A percentile compares a stretch with the other conserved stretches of the same genome.
Evolutionary conservation across 768 basidiomycete genomes (phyloP).

Genomic region (Boletus sp.): DNA sequence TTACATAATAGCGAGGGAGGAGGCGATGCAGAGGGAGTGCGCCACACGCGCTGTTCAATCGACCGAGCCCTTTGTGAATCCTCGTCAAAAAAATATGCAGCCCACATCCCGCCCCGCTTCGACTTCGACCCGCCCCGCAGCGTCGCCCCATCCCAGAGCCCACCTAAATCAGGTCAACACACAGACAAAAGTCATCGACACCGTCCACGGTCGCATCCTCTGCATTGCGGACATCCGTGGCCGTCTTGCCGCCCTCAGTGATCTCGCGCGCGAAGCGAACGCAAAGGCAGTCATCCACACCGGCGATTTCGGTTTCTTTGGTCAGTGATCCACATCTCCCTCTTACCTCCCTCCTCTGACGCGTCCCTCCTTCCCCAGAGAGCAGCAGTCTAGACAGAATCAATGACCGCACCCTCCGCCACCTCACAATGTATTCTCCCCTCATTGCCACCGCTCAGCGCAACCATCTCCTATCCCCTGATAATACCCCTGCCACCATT

Average conservation of each 20-base stretch:
- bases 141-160: constrained; percentile 52
- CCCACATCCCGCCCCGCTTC: constrained; percentile 57
- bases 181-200: constrained; percentile 77
- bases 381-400: constrained; percentile 80
- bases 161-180: constrained; percentile 58
- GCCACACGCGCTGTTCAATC: constrained; percentile 7
- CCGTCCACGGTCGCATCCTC: constrained; percentile 80
- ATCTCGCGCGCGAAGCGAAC: constrained; percentile 83
- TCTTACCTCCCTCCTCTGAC: constrained; percentile 12
- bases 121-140: constrained; percentile 56
- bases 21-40: not conserved
- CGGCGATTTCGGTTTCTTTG: constrained; percentile 99
- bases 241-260: constrained; percentile 82
- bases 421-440: constrained; percentile 95
- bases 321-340: constrained; percentile 38
- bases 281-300: constrained; percentile 95
- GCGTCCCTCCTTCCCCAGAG: constrained; percentile 45
- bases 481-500: constrained; percentile 65
- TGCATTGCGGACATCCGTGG: constrained; percentile 95
- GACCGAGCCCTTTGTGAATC: constrained; percentile 18
- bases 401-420: constrained; percentile 93
- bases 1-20: constrained; percentile 26
- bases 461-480: constrained; percentile 69
- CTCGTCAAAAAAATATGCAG: constrained; percentile 45
- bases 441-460: constrained; percentile 84